phyloP scores from a whole-genome alignment of 1,139 yeast genomes.

The Yamadazyma blattariae region DNA sequence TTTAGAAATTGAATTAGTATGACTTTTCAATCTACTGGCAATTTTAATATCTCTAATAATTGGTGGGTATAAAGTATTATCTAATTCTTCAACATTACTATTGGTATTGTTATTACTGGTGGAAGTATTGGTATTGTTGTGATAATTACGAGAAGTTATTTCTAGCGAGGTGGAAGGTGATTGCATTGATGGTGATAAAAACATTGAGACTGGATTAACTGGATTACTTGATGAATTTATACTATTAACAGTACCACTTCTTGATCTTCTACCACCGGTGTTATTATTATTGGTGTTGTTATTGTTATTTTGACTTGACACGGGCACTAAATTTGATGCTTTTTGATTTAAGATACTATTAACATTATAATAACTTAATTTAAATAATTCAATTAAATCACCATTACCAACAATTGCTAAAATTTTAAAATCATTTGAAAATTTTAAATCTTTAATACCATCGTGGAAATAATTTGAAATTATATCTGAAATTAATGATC shows the following conservation, averaged over 20 bases:
- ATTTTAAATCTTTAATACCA: conserved; percentile 54
- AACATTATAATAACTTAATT: conserved; percentile 41
- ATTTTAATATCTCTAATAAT: conserved; percentile 41
- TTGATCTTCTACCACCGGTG: conserved; percentile 28
- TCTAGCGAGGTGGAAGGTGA: conserved; percentile 25
- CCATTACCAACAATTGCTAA: conserved; percentile 57
- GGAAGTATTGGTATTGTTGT: no score
- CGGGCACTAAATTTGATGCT: not conserved
- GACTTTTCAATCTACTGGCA: conserved; percentile 59
- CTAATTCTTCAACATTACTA: conserved; percentile 5
- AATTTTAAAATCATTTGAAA: conserved; percentile 67
- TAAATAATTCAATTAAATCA: conserved; percentile 56
- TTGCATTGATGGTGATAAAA: conserved; percentile 20
- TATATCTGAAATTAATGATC: conserved; percentile 53
- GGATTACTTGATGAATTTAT: conserved; percentile 15
- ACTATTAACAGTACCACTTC: conserved; percentile 40
- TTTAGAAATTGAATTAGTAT: conserved; percentile 58
- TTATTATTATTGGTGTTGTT: no score
- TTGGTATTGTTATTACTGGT: conserved; percentile 5
- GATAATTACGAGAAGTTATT: conserved; percentile 4
- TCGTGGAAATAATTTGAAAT: conserved; percentile 65
- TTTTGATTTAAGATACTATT: conserved; percentile 27
- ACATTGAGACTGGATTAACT: conserved; percentile 8
- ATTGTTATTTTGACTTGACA: not conserved
- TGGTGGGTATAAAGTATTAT: conserved; percentile 26